Conservation (phyloP, 1,284 basidiomycete genomes). For the Earliella scabrosa region DNA sequence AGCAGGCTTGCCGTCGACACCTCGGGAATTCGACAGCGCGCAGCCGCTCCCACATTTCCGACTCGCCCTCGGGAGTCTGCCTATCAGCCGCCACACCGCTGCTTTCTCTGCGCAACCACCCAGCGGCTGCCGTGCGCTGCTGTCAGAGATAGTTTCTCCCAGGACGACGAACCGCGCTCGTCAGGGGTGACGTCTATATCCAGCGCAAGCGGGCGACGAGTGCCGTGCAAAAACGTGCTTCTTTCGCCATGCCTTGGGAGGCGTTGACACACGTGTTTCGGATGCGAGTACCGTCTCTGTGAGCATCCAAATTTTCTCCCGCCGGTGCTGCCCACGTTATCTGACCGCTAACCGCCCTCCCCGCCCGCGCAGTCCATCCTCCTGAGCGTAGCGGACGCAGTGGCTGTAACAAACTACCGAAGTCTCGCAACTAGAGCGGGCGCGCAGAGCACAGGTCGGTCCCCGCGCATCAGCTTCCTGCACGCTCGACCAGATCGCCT, state of each 20-base stretch:
- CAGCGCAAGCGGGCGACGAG: constrained; percentile 8
- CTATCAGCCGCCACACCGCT: neutral
- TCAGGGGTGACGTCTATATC: constrained; percentile 16
- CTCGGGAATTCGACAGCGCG: constrained; percentile 1
- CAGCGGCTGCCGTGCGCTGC: neutral
- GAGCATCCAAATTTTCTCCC: constrained; percentile 10
- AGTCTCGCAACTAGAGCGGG: constrained; percentile 12
- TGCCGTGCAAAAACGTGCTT: constrained; percentile 18
- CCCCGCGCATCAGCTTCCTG: constrained; percentile 14
- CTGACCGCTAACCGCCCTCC: constrained; percentile 10
- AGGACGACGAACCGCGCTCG: constrained; percentile 1
- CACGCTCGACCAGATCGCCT: constrained; percentile 16
- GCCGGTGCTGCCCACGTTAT: constrained; percentile 16
- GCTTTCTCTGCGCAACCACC: neutral
- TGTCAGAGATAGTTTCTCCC: neutral
- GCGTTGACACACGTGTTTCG: constrained; percentile 25
- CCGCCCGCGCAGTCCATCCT: neutral
- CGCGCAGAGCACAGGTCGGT: constrained; percentile 1
- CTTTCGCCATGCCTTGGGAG: constrained; percentile 14
- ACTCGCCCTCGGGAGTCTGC: neutral
- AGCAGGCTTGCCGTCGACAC: neutral
- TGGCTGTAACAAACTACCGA: constrained; percentile 19
- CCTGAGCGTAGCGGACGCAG: neutral
- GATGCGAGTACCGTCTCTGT: constrained; percentile 17
- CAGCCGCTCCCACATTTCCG: constrained; percentile 2